Conservation (phyloP, 73 alveolate genomes). For the Stentor coeruleus region DNA sequence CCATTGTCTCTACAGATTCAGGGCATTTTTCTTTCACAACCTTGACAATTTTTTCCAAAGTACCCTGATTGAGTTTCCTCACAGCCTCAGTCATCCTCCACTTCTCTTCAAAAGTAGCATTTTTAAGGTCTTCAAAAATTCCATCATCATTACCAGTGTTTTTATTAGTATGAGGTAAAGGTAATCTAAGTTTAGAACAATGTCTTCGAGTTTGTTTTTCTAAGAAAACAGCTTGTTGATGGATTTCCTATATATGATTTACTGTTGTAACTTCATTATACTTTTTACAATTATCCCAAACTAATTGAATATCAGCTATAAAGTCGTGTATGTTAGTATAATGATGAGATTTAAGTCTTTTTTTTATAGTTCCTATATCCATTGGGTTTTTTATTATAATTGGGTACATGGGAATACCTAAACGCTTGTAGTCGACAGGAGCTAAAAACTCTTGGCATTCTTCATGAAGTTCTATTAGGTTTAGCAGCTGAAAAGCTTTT, state of each 20-base stretch:
- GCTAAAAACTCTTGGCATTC: slow-evolving; percentile 60
- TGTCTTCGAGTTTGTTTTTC: slow-evolving; percentile 23
- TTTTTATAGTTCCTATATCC: slow-evolving; percentile 63
- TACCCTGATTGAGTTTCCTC: slow-evolving; percentile 37
- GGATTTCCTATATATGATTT: slow-evolving; percentile 9
- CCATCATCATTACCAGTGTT: neutral
- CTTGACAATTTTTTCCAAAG: slow-evolving; percentile 39
- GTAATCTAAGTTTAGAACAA: neutral
- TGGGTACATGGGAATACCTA: slow-evolving; percentile 72
- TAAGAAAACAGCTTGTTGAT: slow-evolving; percentile 49
- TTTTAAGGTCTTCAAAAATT: neutral
- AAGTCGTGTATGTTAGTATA: slow-evolving; percentile 62
- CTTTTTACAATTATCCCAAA: slow-evolving; percentile 90
- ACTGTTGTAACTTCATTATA: slow-evolving; percentile 57
- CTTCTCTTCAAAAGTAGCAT: slow-evolving; percentile 15
- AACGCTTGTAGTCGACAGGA: slow-evolving; percentile 75
- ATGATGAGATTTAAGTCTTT: slow-evolving; percentile 48
- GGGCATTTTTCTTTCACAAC: slow-evolving; percentile 23
- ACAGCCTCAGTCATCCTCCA: slow-evolving; percentile 46
- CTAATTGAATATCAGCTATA: slow-evolving; percentile 71
- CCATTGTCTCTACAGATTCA: slow-evolving; percentile 23
- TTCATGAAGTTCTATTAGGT: slow-evolving; percentile 32
- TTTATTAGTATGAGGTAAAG: neutral
- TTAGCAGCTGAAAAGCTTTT: neutral
- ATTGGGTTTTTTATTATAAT: slow-evolving; percentile 75